phyloP scores from a whole-genome alignment of 106 monocot genomes.

The Phalaenopsis equestris region DNA sequence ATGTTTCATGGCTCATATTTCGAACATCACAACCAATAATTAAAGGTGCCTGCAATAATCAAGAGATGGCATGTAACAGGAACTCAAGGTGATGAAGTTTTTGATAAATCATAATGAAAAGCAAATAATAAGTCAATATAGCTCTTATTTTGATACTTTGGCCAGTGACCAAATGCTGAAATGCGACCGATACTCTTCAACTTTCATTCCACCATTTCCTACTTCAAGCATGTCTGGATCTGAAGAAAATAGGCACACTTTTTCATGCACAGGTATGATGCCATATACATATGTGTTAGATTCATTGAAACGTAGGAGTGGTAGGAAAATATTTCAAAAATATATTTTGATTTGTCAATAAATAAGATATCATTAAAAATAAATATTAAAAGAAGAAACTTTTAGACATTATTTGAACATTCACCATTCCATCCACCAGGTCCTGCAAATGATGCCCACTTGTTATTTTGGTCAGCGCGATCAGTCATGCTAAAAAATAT shows the following conservation, averaged over 20 bases:
- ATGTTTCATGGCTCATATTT: constrained; percentile 32
- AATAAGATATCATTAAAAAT: not conserved
- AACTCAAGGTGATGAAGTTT: not conserved
- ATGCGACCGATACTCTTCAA: constrained; percentile 67
- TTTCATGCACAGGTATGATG: no score
- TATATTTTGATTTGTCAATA: not conserved
- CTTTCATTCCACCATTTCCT: constrained; percentile 83
- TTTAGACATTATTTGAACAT: not conserved
- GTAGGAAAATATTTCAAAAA: no score
- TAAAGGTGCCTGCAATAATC: constrained; percentile 47
- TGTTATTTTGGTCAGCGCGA: not conserved
- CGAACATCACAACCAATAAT: constrained; percentile 70
- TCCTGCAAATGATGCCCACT: constrained; percentile 26
- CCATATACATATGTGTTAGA: no score
- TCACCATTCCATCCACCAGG: constrained; percentile 93
- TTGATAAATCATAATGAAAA: not conserved
- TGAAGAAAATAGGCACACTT: constrained; percentile 3
- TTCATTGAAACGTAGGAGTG: no score
- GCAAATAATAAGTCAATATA: not conserved
- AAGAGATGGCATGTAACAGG: no score
- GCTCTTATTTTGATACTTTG: constrained; percentile 34
- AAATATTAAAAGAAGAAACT: not conserved
- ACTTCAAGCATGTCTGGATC: constrained; percentile 96
- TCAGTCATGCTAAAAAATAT: not conserved
- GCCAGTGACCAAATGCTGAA: constrained; percentile 88